Base-by-base conservation (phyloP, 179 eudicot genomes). In the Nepenthes alata region DNA sequence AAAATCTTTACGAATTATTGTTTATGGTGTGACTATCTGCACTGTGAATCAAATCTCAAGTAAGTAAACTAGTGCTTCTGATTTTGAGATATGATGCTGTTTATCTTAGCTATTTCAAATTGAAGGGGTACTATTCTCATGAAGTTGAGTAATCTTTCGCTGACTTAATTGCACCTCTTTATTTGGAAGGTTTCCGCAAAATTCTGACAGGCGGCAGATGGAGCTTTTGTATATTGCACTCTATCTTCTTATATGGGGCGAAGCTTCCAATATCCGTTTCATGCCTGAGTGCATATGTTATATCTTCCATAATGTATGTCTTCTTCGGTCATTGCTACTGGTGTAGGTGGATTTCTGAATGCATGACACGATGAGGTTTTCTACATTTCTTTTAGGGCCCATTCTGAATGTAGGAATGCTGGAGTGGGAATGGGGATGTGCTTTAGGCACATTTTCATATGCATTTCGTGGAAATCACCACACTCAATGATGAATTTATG, bases 221-320 rank as follows among this genome's bases (percentile, higher is more conserved):
- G 78, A 87, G 68, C 95, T 90, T 73, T 74, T 94, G 63, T 90
- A 85, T 74, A 84, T 84, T 77, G 94, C 87, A 55, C 94, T 94
- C 47, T 94, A 87, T 87, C 87, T 94, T 63, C 99, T 94, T 67
- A 94, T 94, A 6, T 94, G 99, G 99, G 99, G 99, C 34, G 99
- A 94, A 86, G 99, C 99, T 67, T 87, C 99, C 66, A 94, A 94
- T 75, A 59, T 94, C 61, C 90, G 99, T 58, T 94, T 94, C 64
- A 85, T 94, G 96, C 96, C 97, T 14, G 99, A 94, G 73, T 94
- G 99, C 74, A 58, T 94, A 57, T 87, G 99, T 81, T 94, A 87
- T 74, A 94, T 94, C 73, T 94, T 94, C 71, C 99, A 94, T 70
- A 78, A 76, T 65, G 98, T 90, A 75, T 60, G 95, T 71, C 55